Conservation (phyloP, 345 rosid species). For the Ceriops zippeliana region DNA sequence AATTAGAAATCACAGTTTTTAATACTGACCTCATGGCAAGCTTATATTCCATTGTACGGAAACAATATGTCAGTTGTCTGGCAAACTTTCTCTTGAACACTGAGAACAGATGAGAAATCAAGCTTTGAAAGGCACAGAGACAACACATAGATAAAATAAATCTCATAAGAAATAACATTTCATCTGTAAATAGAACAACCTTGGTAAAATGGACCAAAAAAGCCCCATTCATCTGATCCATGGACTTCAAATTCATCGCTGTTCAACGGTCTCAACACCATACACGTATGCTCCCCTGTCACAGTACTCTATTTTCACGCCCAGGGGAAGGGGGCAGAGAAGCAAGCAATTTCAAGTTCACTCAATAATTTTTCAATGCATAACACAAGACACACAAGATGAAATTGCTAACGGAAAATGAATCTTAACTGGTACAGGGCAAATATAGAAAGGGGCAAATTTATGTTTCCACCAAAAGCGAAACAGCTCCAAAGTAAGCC, state of each 20-base stretch:
- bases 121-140: slow-evolving; percentile 13
- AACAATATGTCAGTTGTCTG: slow-evolving; percentile 47
- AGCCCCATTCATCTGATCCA: slow-evolving; percentile 76
- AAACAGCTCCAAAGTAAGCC: slow-evolving; percentile 90
- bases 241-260: slow-evolving; percentile 56
- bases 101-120: slow-evolving; percentile 26
- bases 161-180: not conserved
- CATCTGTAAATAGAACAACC: slow-evolving; percentile 35
- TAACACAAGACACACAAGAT: not conserved
- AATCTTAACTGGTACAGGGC: slow-evolving; percentile 70
- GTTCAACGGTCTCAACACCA: slow-evolving; percentile 76
- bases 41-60: slow-evolving; percentile 75
- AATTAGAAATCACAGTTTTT: slow-evolving; percentile 11
- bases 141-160: not conserved
- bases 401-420: too few relatives aligned
- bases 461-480: slow-evolving; percentile 92
- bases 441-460: slow-evolving; percentile 86
- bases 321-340: not conserved
- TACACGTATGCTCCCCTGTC: slow-evolving; percentile 93
- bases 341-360: not conserved
- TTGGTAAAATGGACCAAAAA: slow-evolving; percentile 81
- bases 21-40: slow-evolving; percentile 81
- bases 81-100: slow-evolving; percentile 75
- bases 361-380: not conserved
- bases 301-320: slow-evolving; percentile 51